Percentiles rank a stretch among this genome's conserved stretches.
Evolutionary conservation across 768 basidiomycete species (phyloP).

Genomic region (Rhizopogon roseolus): DNA sequence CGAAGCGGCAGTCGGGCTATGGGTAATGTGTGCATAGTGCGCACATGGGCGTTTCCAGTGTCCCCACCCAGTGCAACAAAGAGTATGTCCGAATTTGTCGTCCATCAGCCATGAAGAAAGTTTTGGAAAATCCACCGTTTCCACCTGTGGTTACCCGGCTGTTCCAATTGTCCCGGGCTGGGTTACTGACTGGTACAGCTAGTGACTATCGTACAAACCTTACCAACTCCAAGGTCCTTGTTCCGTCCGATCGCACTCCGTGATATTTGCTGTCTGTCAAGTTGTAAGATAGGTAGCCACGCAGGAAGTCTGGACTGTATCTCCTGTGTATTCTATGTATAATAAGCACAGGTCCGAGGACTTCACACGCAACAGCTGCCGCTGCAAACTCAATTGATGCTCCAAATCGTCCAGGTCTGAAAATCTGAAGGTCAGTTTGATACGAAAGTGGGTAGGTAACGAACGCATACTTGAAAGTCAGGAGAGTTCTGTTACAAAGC

Average conservation of each 20-base stretch:
- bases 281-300: not conserved
- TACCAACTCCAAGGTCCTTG: not conserved
- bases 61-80: not conserved
- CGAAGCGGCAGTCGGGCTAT: not conserved
- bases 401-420: not conserved
- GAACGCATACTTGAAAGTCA: no score
- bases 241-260: not conserved
- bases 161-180: no score
- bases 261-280: not conserved
- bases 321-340: not conserved
- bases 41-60: not conserved
- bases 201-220: not conserved
- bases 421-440: not conserved
- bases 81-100: not conserved
- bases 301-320: no score
- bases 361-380: not conserved
- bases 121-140: not conserved
- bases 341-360: not conserved
- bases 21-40: not conserved
- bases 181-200: not conserved
- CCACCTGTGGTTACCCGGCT: not conserved
- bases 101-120: not conserved
- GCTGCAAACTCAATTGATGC: not conserved
- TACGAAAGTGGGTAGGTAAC: not conserved
- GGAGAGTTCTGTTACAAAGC: not conserved